Base-by-base conservation (phyloP, 305 asterid genomes). In the Striga hermonthica region DNA sequence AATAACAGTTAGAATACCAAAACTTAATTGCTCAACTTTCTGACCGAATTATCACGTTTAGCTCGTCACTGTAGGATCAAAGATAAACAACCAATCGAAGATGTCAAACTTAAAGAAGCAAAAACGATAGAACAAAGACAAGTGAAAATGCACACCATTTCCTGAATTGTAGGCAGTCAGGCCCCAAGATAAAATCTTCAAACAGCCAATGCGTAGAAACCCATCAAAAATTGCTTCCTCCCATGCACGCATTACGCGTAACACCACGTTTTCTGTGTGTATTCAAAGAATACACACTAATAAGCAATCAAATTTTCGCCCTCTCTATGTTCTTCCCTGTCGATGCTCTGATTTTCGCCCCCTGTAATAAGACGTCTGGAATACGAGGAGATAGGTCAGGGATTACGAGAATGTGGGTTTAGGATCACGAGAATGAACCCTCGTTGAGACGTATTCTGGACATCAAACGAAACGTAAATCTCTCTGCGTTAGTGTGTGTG, bases 61-160 rank as follows among this genome's bases (percentile, higher is more conserved):
- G 36, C 60, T 15, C 43, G 35, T 10, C 38, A 37, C 13, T 13
- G 13, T 22, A 8, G 4, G 15, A 44, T n/a, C n/a, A n/a, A 54
- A 67, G 69, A 3, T 50, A 47, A 48, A 47, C 1, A 58, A 50
- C 50, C 37, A 64, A 64, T 11, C 7, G 34, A 14, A 37, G 22
- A 36, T 28, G n/a, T 31, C 35, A 22, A 35, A 39, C 6, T 39
- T 16, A 53, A 57, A 3, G 52, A 31, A 4, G 12, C 4, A 0
- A 31, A n/a, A 9, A 56, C 2, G 31, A 22, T 22, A 22, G 31
- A 22, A 22, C 2, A 22, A 22, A 22, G 31, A 22, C 31, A 22
- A 22, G 31, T 22, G 22, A 10, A 53, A 70, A 35, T 4, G 13
- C 64, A 38, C 73, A 76, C 81, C 81, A 76, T 76, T 69, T 72